These are phyloP conservation scores for Aureobasidium mangrovei DNA, from an alignment of 2,329 filamentous ascomycete genomes.

Conservation along the genomic window DNA sequence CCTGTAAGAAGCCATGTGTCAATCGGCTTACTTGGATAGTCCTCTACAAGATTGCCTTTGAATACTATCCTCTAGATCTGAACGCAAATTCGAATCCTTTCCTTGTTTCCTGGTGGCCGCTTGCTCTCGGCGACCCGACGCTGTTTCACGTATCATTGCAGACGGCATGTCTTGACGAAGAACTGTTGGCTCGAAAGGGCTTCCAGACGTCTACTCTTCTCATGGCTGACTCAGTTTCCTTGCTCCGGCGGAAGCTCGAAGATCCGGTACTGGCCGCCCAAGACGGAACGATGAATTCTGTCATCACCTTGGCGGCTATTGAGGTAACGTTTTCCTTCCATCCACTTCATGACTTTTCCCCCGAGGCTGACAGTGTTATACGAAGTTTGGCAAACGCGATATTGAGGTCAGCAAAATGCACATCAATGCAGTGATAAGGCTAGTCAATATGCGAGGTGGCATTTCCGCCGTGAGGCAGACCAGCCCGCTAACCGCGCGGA, in stretches of 20 bases:
- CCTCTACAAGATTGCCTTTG: conserved; percentile 7
- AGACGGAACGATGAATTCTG: conserved; percentile 9
- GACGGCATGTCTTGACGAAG: conserved; percentile 9
- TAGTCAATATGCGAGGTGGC: conserved; percentile 1
- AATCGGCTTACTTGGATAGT: not conserved
- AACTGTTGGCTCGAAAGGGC: not conserved
- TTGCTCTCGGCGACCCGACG: conserved; percentile 3
- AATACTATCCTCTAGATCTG: conserved; percentile 11
- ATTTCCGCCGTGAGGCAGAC: conserved; percentile 1
- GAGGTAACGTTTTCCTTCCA: not conserved
- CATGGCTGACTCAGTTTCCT: conserved; percentile 4
- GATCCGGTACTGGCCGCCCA: not conserved
- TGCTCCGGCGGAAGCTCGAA: not conserved
- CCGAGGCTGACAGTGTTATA: not conserved
- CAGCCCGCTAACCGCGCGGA: conserved; percentile 1
- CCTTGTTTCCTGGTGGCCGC: conserved; percentile 8
- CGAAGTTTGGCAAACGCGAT: conserved; percentile 4
- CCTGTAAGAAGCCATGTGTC: not conserved
- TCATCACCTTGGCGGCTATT: conserved; percentile 6
- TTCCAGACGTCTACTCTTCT: conserved; percentile 1
- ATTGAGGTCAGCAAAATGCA: not conserved
- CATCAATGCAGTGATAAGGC: not conserved
- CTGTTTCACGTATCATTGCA: conserved; percentile 8
- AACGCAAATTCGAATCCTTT: not conserved
- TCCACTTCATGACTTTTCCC: not conserved